These are phyloP conservation scores for Pseudopithomyces chartarum DNA, from an alignment of 2,329 filamentous ascomycete species.

Conservation along the genomic window DNA sequence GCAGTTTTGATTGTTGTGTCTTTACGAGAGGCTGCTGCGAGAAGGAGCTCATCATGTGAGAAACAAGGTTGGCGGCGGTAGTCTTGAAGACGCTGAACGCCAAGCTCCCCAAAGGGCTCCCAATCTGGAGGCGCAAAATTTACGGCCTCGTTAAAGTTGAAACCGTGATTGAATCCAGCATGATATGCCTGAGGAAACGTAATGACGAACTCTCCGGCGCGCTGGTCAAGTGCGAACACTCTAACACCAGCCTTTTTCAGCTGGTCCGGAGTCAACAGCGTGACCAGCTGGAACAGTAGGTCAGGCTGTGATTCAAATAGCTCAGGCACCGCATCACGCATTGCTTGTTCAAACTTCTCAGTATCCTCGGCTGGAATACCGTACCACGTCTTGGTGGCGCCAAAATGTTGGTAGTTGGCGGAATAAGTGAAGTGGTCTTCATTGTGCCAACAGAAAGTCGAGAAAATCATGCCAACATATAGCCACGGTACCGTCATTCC, in stretches of 20 bases:
- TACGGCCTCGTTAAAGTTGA: conserved; percentile 98
- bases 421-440: conserved; percentile 99
- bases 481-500: conserved; percentile 99
- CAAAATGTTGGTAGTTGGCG: conserved; percentile 97
- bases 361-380: conserved; percentile 93
- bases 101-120: conserved; percentile 88
- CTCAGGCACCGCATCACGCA: conserved; percentile 93
- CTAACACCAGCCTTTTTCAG: conserved; percentile 89
- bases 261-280: conserved; percentile 89
- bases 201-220: conserved; percentile 93
- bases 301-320: conserved; percentile 97
- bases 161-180: conserved; percentile 95
- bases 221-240: conserved; percentile 93
- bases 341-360: conserved; percentile 92
- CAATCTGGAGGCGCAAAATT: conserved; percentile 96
- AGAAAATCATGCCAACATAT: conserved; percentile 99
- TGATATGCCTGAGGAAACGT: conserved; percentile 98
- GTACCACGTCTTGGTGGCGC: conserved; percentile 98
- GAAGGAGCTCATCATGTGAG: conserved; percentile 91
- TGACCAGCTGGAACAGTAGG: conserved; percentile 95
- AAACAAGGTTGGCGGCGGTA: conserved; percentile 95
- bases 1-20: conserved; percentile 85
- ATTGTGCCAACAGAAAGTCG: conserved; percentile 99
- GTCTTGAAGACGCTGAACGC: conserved; percentile 82
- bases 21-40: conserved; percentile 80